These are phyloP conservation scores for Emmonsia crescens DNA, from an alignment of 2,329 filamentous ascomycete genomes.

Conservation along the genomic window DNA sequence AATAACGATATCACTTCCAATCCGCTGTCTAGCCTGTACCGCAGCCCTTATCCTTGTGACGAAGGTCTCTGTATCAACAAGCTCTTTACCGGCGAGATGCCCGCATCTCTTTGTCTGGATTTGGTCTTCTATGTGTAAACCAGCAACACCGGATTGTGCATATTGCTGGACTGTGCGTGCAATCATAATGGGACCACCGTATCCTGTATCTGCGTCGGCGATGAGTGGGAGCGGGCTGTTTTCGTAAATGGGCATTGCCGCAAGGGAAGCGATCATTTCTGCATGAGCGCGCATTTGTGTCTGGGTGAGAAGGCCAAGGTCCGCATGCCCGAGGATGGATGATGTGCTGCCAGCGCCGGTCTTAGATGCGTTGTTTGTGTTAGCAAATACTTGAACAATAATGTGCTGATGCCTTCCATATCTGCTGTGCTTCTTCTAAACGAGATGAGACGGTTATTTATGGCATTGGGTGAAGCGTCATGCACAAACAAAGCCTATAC, in stretches of 20 bases:
- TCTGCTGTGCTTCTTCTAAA: not conserved
- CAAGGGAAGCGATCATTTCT: slow-evolving; percentile 43
- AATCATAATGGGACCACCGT: slow-evolving; percentile 41
- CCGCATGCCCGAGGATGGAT: slow-evolving; percentile 39
- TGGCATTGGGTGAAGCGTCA: not conserved
- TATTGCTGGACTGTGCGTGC: slow-evolving; percentile 41
- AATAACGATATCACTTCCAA: slow-evolving; percentile 32
- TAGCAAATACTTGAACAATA: not conserved
- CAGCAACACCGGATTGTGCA: slow-evolving; percentile 44
- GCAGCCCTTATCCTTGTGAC: slow-evolving; percentile 29
- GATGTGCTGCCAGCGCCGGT: slow-evolving; percentile 43
- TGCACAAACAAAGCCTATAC: slow-evolving; percentile 19
- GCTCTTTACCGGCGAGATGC: slow-evolving; percentile 30
- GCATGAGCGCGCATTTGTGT: slow-evolving; percentile 45
- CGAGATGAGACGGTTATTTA: not conserved
- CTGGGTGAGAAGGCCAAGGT: slow-evolving; percentile 41
- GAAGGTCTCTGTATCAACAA: slow-evolving; percentile 27
- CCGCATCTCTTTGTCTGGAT: slow-evolving; percentile 36
- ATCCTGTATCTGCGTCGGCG: slow-evolving; percentile 46
- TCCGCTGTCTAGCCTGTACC: slow-evolving; percentile 23
- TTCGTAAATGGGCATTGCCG: not conserved
- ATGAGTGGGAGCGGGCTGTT: slow-evolving; percentile 41
- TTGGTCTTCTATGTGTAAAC: slow-evolving; percentile 49
- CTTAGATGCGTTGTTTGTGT: slow-evolving; percentile 18
- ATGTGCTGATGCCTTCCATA: not conserved